Percentiles rank a stretch among this genome's conserved stretches.
phyloP scores from a whole-genome alignment of 306 rosid genomes.

The Cicer yamashitae region DNA sequence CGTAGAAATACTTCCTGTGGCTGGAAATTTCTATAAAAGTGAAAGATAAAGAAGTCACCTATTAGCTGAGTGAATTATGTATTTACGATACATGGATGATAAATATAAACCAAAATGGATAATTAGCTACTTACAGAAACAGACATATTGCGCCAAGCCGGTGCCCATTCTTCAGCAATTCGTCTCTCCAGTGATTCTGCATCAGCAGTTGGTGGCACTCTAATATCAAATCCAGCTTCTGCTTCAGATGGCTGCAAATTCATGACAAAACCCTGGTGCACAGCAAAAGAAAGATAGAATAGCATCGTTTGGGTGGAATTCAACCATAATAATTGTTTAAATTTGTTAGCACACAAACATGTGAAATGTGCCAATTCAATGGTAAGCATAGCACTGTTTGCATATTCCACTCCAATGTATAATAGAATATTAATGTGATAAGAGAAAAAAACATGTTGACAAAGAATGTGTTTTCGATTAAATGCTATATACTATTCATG shows the following conservation, averaged over 20 bases:
- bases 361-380: neutral
- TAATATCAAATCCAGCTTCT: slow-evolving; percentile 91
- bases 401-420: neutral
- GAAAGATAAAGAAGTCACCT: slow-evolving; percentile 12
- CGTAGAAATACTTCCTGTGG: slow-evolving; percentile 4
- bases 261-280: slow-evolving; percentile 93
- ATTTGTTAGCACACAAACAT: neutral
- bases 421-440: neutral
- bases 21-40: slow-evolving; percentile 11
- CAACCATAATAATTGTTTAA: slow-evolving; percentile 10
- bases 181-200: slow-evolving; percentile 60
- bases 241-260: slow-evolving; percentile 99
- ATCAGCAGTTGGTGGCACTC: slow-evolving; percentile 86
- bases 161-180: slow-evolving; percentile 82
- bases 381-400: neutral
- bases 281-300: slow-evolving; percentile 24
- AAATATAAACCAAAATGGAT: slow-evolving; percentile 30
- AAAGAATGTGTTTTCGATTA: neutral
- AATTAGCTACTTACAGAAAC: slow-evolving; percentile 57
- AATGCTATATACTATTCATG: neutral
- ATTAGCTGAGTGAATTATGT: neutral
- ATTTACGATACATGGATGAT: neutral
- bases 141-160: slow-evolving; percentile 81
- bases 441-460: slow-evolving; percentile 5
- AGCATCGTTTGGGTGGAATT: neutral